Evolutionary conservation across 768 basidiomycete genomes (phyloP).

Genomic region (Termitomyces sp.): DNA sequence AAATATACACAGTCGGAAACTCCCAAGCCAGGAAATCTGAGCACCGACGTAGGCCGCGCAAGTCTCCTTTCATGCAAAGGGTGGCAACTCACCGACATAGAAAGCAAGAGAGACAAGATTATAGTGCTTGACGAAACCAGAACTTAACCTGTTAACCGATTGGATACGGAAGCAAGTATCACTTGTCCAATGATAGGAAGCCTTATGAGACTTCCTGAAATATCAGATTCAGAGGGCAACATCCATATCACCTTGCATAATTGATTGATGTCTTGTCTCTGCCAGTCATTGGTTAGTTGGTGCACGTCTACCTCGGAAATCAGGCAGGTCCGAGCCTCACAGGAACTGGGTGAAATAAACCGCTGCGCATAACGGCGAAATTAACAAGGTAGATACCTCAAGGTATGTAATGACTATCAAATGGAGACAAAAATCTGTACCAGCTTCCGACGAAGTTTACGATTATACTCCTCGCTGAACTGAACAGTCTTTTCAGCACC

Average conservation of each 20-base stretch:
- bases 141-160: background rate
- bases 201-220: conserved; percentile 48
- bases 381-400: too few species aligned
- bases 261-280: conserved; percentile 71
- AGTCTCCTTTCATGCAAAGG: too few species aligned
- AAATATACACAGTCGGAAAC: conserved; percentile 61
- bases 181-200: conserved; percentile 61
- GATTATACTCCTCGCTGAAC: conserved; percentile 60
- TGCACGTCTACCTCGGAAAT: background rate
- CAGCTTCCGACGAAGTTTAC: conserved; percentile 42
- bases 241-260: conserved; percentile 60
- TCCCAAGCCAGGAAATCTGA: conserved; percentile 55
- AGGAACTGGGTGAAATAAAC: conserved; percentile 67
- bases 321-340: conserved; percentile 24
- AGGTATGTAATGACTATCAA: too few species aligned
- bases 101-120: conserved; percentile 61
- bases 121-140: conserved; percentile 38
- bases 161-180: background rate
- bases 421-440: too few species aligned
- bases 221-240: too few species aligned
- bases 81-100: conserved; percentile 41
- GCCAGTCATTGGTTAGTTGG: background rate
- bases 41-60: background rate
- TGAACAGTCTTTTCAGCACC: conserved; percentile 41
- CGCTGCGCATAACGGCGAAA: too few species aligned